Conservation (phyloP, 768 basidiomycete species). For the Mycena galericulata region DNA sequence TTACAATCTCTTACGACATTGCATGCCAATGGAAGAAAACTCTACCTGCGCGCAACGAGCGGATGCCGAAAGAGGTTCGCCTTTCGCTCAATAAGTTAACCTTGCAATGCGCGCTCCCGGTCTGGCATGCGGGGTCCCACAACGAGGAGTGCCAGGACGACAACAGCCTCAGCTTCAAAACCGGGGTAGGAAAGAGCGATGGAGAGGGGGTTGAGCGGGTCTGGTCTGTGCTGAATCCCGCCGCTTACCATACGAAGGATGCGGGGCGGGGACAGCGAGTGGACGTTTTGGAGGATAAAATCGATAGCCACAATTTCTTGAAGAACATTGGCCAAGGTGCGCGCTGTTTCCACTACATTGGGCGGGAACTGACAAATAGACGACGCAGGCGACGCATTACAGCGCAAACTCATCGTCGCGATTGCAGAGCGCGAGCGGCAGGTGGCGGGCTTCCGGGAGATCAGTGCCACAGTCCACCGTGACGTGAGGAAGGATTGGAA, state of each 20-base stretch:
- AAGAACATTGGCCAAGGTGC: slow-evolving; percentile 28
- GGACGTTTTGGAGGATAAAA: slow-evolving; percentile 41
- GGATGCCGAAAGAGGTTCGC: background rate
- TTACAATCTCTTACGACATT: slow-evolving; percentile 40
- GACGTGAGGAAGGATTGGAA: slow-evolving; percentile 13
- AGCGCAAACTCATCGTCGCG: slow-evolving; percentile 7
- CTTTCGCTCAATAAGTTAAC: background rate
- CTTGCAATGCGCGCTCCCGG: slow-evolving; percentile 15
- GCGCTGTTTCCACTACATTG: too few species aligned
- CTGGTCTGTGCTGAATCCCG: slow-evolving; percentile 44
- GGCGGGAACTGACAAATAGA: background rate
- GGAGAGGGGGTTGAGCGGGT: slow-evolving; percentile 37
- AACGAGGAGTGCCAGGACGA: slow-evolving; percentile 28
- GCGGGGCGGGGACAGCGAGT: slow-evolving; percentile 40
- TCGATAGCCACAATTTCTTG: slow-evolving; percentile 35
- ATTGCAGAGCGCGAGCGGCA: slow-evolving; percentile 22
- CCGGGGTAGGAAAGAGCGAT: slow-evolving; percentile 28
- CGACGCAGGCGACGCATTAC: background rate
- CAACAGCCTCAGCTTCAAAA: slow-evolving; percentile 31
- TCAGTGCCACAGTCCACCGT: background rate
- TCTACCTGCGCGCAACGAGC: background rate
- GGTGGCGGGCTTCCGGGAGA: background rate
- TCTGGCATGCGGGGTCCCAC: slow-evolving; percentile 34
- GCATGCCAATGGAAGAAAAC: slow-evolving; percentile 1
- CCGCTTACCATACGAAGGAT: slow-evolving; percentile 42